Base-by-base conservation (phyloP, 768 basidiomycete genomes). In the Galerina marginata region DNA sequence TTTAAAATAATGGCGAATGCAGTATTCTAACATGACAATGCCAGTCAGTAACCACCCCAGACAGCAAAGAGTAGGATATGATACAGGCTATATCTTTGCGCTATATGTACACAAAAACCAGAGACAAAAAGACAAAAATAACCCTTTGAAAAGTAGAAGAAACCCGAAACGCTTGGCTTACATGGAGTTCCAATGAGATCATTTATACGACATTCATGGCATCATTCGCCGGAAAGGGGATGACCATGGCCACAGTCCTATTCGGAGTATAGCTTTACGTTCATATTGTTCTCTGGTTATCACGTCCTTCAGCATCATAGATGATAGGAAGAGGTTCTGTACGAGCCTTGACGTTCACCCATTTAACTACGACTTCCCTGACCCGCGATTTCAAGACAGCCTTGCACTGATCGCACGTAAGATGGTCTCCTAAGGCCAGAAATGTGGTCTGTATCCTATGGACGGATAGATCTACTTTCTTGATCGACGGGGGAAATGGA, bases 311-410 rank as follows among this genome's bases (percentile, higher is more conserved):
- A 11, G 14, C 10, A 23, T 15, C 10, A 23, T 15, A 47, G 9
- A 33, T 33, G 29, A 33, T 23, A 47, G 20, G 12, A 33, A 52
- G 4, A 10, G 2, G 5, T 33, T 33, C 7, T 33, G 4, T 33
- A 65, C 67, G 39, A 61, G 72, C 76, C 65, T 73, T 74, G n/a
- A 77, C 70, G 9, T 68, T 62, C 3, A 70, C 65, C 75, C 77
- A 77, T 44, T 71, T 63, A 6, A 71, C 61, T 14, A 72, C 43
- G 3, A 74, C 66, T 4, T 72, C 69, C 36, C 69, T 68, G 25
- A 74, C 66, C 2, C 76, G 64, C 10, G 59, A 50, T 25, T 65
- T 54, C 16, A 77, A 56, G 14, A 62, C 59, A 20, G 60, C 47
- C 39, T 70, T 67, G 52, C 77, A 79, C 38, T 62, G 39, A 2